phyloP scores from a whole-genome alignment of 2,329 filamentous ascomycete species.

The Graphilbum ipis-grandicollis region DNA sequence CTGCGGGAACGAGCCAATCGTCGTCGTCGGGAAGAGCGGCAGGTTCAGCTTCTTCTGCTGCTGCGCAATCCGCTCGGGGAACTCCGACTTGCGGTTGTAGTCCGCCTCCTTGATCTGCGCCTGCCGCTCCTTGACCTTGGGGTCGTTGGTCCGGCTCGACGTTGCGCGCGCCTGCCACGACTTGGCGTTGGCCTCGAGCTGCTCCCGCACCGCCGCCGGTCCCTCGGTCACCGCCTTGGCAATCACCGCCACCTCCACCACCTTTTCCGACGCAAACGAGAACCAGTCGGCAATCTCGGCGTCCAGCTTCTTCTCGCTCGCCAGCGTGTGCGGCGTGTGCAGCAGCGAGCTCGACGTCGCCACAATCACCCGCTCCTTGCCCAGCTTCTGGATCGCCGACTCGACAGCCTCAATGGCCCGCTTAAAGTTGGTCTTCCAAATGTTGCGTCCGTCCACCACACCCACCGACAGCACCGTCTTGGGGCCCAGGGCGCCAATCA shows the following conservation, averaged over 20 bases:
- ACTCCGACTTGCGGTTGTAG: constrained; percentile 87
- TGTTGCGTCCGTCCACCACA: constrained; percentile 98
- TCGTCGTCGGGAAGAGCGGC: constrained; percentile 95
- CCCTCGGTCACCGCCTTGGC: constrained; percentile 95
- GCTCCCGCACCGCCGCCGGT: constrained; percentile 65
- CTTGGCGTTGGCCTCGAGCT: constrained; percentile 95
- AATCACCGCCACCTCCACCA: constrained; percentile 73
- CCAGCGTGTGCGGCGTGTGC: constrained; percentile 94
- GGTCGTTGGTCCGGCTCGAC: constrained; percentile 91
- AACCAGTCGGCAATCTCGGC: constrained; percentile 94
- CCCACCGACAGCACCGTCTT: constrained; percentile 85
- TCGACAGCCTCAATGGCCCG: constrained; percentile 81
- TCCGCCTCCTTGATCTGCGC: constrained; percentile 64
- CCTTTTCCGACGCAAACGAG: constrained; percentile 94
- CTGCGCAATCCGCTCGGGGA: constrained; percentile 67
- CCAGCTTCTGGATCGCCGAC: constrained; percentile 80
- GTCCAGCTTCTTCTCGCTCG: constrained; percentile 96
- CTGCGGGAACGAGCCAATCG: constrained; percentile 98
- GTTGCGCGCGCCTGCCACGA: constrained; percentile 80
- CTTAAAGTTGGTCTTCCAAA: constrained; percentile 99
- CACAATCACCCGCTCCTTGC: constrained; percentile 93
- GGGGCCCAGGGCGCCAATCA: constrained; percentile 65
- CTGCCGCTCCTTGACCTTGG: constrained; percentile 92
- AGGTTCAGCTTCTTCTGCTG: constrained; percentile 90
- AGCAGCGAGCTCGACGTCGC: constrained; percentile 95